Conservation (phyloP, 192 early-diverging fungal genomes). For the Backusella sp. region DNA sequence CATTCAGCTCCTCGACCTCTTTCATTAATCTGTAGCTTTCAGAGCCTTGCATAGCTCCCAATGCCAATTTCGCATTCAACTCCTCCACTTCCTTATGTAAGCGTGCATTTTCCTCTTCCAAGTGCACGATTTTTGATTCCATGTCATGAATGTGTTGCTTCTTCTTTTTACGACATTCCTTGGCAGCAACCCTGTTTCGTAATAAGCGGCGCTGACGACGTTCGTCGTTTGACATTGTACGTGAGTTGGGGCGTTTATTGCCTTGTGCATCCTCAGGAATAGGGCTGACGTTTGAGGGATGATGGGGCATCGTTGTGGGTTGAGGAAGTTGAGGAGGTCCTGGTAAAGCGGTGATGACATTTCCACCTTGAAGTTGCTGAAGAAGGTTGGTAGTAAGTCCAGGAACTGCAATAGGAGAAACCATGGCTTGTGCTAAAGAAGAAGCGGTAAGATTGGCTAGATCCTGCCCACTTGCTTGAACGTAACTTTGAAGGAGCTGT, state of each 20-base stretch:
- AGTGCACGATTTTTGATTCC: slow-evolving; percentile 57
- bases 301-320: neutral
- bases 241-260: slow-evolving; percentile 12
- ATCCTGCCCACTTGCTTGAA: slow-evolving; percentile 33
- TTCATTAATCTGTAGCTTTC: slow-evolving; percentile 62
- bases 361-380: slow-evolving; percentile 30
- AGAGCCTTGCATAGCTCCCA: slow-evolving; percentile 51
- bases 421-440: slow-evolving; percentile 38
- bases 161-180: slow-evolving; percentile 84
- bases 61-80: slow-evolving; percentile 60
- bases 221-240: slow-evolving; percentile 65
- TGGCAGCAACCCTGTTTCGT: slow-evolving; percentile 78
- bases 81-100: slow-evolving; percentile 71
- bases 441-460: slow-evolving; percentile 30
- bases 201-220: slow-evolving; percentile 71
- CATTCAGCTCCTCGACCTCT: slow-evolving; percentile 68
- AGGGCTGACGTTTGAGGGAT: slow-evolving; percentile 8
- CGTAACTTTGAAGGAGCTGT: slow-evolving; percentile 32
- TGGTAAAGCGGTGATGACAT: slow-evolving; percentile 34
- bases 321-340: slow-evolving; percentile 26
- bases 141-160: slow-evolving; percentile 76
- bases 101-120: slow-evolving; percentile 63
- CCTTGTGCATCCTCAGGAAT: slow-evolving; percentile 11
- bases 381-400: slow-evolving; percentile 19
- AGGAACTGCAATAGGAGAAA: slow-evolving; percentile 34